Percentiles rank a stretch among this genome's conserved stretches.
phyloP scores from a whole-genome alignment of 352 stramenopile species.

The Elongisporangium undulatum region DNA sequence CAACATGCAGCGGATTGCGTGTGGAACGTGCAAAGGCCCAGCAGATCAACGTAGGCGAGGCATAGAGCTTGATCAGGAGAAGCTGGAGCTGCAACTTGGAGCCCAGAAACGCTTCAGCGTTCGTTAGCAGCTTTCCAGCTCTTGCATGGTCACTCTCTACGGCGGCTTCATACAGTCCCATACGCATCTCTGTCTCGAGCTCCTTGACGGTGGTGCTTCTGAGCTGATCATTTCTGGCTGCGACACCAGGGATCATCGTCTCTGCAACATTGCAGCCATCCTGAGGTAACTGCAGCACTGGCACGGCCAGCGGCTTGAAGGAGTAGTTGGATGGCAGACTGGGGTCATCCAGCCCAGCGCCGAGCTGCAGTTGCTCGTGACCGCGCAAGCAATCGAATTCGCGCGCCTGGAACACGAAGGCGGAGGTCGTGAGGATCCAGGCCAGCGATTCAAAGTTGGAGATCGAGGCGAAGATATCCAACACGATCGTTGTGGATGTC shows the following conservation, averaged over 20 bases:
- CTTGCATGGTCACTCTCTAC: slow-evolving; percentile 31
- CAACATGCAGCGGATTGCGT: slow-evolving; percentile 69
- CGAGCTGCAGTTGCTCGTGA: slow-evolving; percentile 63
- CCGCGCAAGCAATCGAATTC: slow-evolving; percentile 60
- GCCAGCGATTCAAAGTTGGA: slow-evolving; percentile 4
- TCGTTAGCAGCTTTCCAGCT: slow-evolving; percentile 34
- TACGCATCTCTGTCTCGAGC: slow-evolving; percentile 42
- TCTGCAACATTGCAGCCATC: neutral
- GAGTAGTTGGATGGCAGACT: slow-evolving; percentile 16
- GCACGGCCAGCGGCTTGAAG: neutral
- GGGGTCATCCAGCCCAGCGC: slow-evolving; percentile 44
- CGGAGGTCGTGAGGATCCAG: slow-evolving; percentile 19
- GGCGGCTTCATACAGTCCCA: slow-evolving; percentile 42
- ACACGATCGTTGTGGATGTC: neutral
- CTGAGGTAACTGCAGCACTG: neutral
- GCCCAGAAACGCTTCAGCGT: slow-evolving; percentile 40
- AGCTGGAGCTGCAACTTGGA: slow-evolving; percentile 64
- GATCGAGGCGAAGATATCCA: neutral
- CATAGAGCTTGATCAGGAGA: slow-evolving; percentile 68
- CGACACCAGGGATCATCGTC: slow-evolving; percentile 3
- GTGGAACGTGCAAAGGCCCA: slow-evolving; percentile 65
- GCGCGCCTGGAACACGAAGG: slow-evolving; percentile 49
- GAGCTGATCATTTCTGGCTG: slow-evolving; percentile 6
- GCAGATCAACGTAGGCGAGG: slow-evolving; percentile 43
- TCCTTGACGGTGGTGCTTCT: slow-evolving; percentile 18